Conservation (phyloP, 768 basidiomycete genomes). For the Rhodocollybia butyracea region DNA sequence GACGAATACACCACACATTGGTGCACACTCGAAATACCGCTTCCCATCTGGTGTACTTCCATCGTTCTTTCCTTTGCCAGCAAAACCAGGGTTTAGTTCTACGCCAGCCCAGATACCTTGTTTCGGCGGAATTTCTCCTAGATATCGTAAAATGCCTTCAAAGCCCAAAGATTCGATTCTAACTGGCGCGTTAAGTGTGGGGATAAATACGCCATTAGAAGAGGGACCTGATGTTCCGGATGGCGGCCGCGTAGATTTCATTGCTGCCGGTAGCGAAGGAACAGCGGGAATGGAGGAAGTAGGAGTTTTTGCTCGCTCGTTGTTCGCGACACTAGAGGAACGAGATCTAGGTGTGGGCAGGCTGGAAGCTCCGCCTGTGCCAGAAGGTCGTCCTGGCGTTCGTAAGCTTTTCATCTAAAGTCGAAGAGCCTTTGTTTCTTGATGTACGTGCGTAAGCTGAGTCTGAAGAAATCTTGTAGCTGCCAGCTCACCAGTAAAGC, state of each 20-base stretch:
- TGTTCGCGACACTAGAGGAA: background rate
- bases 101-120: conserved; percentile 92
- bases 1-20: conserved; percentile 89
- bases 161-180: conserved; percentile 85
- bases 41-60: conserved; percentile 61
- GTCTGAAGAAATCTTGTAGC: no score
- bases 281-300: conserved; percentile 3
- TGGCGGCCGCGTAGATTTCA: background rate
- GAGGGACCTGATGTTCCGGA: background rate
- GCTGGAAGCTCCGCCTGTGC: background rate
- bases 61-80: conserved; percentile 93
- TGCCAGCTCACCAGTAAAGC: no score
- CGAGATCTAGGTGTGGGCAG: conserved; percentile 3
- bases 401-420: background rate
- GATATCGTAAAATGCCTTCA: conserved; percentile 77
- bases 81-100: conserved; percentile 80
- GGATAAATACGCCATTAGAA: background rate
- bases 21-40: conserved; percentile 83
- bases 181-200: conserved; percentile 34
- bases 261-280: background rate
- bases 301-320: background rate
- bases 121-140: conserved; percentile 89
- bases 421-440: background rate
- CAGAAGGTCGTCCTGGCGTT: conserved; percentile 2
- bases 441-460: no score